Evolutionary conservation across 2,329 filamentous ascomycete genomes (phyloP), one percentile per base, ranked within the genome.

Genomic region (Penicillium sp.): DNA sequence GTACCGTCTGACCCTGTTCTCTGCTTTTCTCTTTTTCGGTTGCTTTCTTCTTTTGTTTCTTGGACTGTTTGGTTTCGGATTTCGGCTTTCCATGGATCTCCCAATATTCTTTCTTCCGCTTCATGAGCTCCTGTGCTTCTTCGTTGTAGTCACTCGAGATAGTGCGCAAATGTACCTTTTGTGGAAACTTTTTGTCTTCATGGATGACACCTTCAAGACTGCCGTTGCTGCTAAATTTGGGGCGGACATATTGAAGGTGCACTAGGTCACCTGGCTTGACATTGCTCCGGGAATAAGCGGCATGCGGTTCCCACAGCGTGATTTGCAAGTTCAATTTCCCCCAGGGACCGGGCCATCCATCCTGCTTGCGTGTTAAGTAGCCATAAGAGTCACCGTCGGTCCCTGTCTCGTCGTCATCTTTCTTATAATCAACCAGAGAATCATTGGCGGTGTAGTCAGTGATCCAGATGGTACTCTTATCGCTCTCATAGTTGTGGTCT

Each of bases 381-480:
- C 79, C 81, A 57, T 76, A 83, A 0, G 76, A 70, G 61, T 88
- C 84, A 4, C 82, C 82, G 45, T 84, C 80, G 40, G 72, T 73
- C 5, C 69, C 69, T 6, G 69, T 69, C 1, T 69, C 61, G 15
- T 63, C 55, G 5, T 68, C 66, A 9, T 75, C 70, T 31, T 64
- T 64, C 20, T 51, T 53, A 49, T 84, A 85, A 33, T 85, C 73
- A 60, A 81, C 87, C 55, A 97, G 85, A 1, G 66, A 56, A 0
- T 78, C 67, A 65, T 97, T 90, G 49, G 83, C 75, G 0, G 91
- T 95, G 70, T 92, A 96, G 72, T 97, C 92, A 0, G 89, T 89
- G 18, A 96, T 76, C 77, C 92, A 92, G 0, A 96, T 60, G 5
- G 85, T 83, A 12, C 83, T 73, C 54, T 74, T 82, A 25, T 81